Evolutionary conservation across 139 green algal genomes (phyloP), one percentile per base, ranked within the genome.

Genomic region (Dunaliella primolecta): DNA sequence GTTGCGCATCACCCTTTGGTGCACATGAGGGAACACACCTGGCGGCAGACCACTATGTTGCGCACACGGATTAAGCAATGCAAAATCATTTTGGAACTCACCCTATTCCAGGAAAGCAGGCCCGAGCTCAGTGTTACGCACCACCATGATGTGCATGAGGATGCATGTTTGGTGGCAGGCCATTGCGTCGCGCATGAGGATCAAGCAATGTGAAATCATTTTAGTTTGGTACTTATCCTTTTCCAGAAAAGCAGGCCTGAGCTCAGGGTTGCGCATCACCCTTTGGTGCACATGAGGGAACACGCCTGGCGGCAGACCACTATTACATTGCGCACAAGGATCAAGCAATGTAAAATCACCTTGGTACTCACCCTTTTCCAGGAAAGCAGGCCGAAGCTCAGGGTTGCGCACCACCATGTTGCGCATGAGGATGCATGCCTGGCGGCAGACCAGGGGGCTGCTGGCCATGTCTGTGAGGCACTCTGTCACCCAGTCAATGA

Each of bases 241-340:
- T 31, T 87, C 89, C 83, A 97, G 83, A 64, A 95, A 89, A 23
- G 38, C 31, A 0, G 91, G 74, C 2, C 94, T 86, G 78, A 94
- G 86, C 84, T 97, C 91, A 0, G 91, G 84, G 82, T 88, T 94
- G 70, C 94, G 90, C 30, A 92, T 93, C 30, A 93, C 93, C 72
- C 95, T 92, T 87, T 98, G n/a, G n/a, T 96, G 36, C 95, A 88
- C 30, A 98, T 21, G 2, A 91, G 85, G 89, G 97, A 95, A 89
- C 93, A 97, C 0, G 86, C 90, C 88, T 95, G 91, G 1, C 94
- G 89, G 84, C 88, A 77, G 75, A 90, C 89, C 0, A 75, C n/a
- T n/a, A n/a, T n/a, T n/a, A n/a, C n/a, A n/a, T n/a, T n/a, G n/a
- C n/a, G n/a, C n/a, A n/a, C n/a, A n/a, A n/a, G n/a, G n/a, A n/a